A percentile compares a stretch with the other conserved stretches of the same genome.
phyloP scores from a whole-genome alignment of 2,329 filamentous ascomycete species.

The Epichloe scottii region DNA sequence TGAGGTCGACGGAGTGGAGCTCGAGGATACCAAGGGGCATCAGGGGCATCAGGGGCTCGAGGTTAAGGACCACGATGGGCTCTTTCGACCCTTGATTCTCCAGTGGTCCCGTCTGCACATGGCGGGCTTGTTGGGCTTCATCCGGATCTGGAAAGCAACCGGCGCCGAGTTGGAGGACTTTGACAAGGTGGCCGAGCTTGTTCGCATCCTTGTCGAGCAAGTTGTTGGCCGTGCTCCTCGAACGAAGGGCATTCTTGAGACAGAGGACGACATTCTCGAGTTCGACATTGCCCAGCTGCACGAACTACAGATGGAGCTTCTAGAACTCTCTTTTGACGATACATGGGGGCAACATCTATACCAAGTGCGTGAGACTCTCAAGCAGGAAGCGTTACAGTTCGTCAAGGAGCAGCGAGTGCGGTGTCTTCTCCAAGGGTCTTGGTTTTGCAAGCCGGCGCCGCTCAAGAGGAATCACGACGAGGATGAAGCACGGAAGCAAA shows the following conservation, averaged over 20 bases:
- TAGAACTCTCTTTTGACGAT: conserved; percentile 86
- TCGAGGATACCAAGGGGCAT: conserved; percentile 66
- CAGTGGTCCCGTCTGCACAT: conserved; percentile 91
- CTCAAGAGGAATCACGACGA: conserved; percentile 20
- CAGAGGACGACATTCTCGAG: conserved; percentile 79
- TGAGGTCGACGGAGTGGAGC: conserved; percentile 73
- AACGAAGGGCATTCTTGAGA: conserved; percentile 71
- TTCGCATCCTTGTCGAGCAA: conserved; percentile 81
- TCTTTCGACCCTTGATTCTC: conserved; percentile 76
- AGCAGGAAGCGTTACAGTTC: conserved; percentile 85
- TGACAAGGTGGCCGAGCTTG: conserved; percentile 81
- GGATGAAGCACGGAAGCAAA: conserved; percentile 24
- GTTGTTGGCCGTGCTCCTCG: conserved; percentile 73
- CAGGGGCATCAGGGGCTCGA: conserved; percentile 64
- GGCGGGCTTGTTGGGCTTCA: conserved; percentile 73
- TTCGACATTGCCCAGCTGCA: conserved; percentile 70
- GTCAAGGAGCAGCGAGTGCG: conserved; percentile 93
- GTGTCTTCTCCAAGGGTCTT: conserved; percentile 76
- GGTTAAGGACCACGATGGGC: conserved; percentile 65
- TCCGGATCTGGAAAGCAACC: conserved; percentile 85
- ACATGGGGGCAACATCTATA: conserved; percentile 84
- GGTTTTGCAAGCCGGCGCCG: conserved; percentile 54
- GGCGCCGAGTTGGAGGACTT: conserved; percentile 79
- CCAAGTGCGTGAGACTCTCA: conserved; percentile 83
- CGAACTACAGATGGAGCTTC: conserved; percentile 82